phyloP scores from a whole-genome alignment of 1,284 basidiomycete species.

The Microstroma glucosiphilum region DNA sequence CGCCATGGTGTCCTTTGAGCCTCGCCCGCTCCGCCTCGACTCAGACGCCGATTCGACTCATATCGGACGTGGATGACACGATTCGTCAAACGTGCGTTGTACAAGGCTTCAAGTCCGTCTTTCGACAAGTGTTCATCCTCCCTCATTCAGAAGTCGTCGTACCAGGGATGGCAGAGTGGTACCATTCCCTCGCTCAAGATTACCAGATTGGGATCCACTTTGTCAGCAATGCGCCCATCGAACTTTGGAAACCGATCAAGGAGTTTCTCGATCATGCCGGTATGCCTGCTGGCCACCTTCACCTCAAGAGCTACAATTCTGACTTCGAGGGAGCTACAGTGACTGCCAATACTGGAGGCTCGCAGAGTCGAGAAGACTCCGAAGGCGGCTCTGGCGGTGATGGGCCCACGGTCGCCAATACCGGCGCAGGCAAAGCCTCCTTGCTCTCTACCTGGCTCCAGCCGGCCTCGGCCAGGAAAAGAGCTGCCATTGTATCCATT shows the following conservation, averaged over 20 bases:
- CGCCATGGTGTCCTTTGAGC: conserved; percentile 9
- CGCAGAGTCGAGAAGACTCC: too few relatives aligned
- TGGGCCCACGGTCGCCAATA: background rate
- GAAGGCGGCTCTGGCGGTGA: conserved; percentile 5
- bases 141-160: conserved; percentile 68
- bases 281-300: conserved; percentile 59
- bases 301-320: conserved; percentile 34
- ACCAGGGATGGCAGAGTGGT: conserved; percentile 68
- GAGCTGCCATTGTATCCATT: conserved; percentile 26
- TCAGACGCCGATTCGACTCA: conserved; percentile 59
- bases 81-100: conserved; percentile 54
- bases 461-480: conserved; percentile 36
- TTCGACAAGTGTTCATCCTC: conserved; percentile 56
- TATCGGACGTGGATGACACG: conserved; percentile 93
- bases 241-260: conserved; percentile 70
- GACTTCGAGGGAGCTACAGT: background rate
- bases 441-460: conserved; percentile 36
- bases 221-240: conserved; percentile 81
- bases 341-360: conserved; percentile 12
- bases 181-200: conserved; percentile 12
- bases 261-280: conserved; percentile 69
- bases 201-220: conserved; percentile 24
- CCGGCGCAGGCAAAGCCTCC: conserved; percentile 10
- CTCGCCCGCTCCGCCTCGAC: conserved; percentile 16
- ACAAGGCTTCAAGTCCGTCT: conserved; percentile 47